Evolutionary conservation across 176 grass and related monocot species (phyloP), one percentile per base, ranked within the genome.

Genomic region (Ensete glaucum): DNA sequence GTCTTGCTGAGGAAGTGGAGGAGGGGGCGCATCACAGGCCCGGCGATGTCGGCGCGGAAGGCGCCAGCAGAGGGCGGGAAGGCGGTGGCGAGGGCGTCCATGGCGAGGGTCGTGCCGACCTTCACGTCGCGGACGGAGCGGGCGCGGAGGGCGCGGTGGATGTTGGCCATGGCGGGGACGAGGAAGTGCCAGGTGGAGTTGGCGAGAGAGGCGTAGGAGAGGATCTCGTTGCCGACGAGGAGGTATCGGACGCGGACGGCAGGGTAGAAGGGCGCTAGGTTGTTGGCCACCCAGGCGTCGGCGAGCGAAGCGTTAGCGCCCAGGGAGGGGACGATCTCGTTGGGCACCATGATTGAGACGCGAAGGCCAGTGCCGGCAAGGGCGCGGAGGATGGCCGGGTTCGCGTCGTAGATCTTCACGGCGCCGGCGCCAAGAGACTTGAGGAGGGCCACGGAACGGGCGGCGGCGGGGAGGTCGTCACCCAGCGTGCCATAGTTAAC

Each of bases 281-380:
- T 93, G 4, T 53, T 21, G 27, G 77, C 64, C 25, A 98, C 82
- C 94, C 90, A 98, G 1, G 48, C 54, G 73, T 98, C 88, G 25
- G 94, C 94, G 50, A 81, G 82, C 15, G 83, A 82, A 1, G 72
- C 75, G 57, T 87, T 89, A 20, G 64, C 63, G 53, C 90, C 94
- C 12, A 93, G 8, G 72, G 25, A 56, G 22, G 82, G 73, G 78
- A 98, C 91, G 88, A 83, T 16, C 52, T 98, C 60, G 81, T 98
- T 93, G 71, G 86, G 94, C 69, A 98, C 94, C 94, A 98, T 98
- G 84, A 98, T 93, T 63, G 94, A 91, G 64, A 93, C 90, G 1
- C 55, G 53, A 49, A 90, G 77, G 52, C 24, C 29, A 7, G 94
- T 93, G 0, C 85, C 77, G 3, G 90, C 77, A 54, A 98, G 82